Base-by-base conservation (phyloP, 805 yeast genomes). In the Candida oleophila region DNA sequence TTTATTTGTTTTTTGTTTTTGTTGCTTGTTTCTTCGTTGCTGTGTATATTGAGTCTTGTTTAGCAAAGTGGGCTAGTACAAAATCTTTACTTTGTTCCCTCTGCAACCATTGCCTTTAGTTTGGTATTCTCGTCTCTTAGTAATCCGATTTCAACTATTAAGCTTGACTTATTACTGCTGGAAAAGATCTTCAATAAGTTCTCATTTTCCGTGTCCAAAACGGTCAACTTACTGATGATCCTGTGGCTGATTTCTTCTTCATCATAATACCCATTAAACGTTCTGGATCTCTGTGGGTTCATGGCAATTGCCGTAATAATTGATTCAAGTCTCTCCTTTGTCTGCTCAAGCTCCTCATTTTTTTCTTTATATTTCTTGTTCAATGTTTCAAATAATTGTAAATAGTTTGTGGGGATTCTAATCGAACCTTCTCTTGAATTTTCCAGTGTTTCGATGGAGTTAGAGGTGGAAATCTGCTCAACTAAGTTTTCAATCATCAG, bases 201-300 rank as follows among this genome's bases (percentile, higher is more conserved):
- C 47, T 82, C 83, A 59, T 89, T 89, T 59, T 89, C 96, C 40
- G 75, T 77, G 16, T 80, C 80, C 49, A 89, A 65, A 47, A 76
- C 68, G 45, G 79, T 78, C 52, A 89, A 55, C 55, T 87, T 81
- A 36, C 76, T 74, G 35, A 88, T 71, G 48, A 87, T 79, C 55
- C 83, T 83, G 59, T 88, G 94, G 12, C 91, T 82, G 41, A 87
- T 66, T 46, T 87, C 90, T 55, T 86, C 82, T 43, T 81, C 85
- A 56, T 88, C 95, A 60, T 80, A 85, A 47, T 84, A 71, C 2
- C 89, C 90, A 47, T 72, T 65, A 30, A 72, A 70, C 1, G 82
- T 79, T 9, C 35, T 37, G 4, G 37, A 8, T 44, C 74, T 77
- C 9, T 67, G 60, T 3, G 85, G 83, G 49, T 76, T 76, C 43